phyloP scores from a whole-genome alignment of 1,139 yeast species.

The Scheffersomyces illinoinensis region DNA sequence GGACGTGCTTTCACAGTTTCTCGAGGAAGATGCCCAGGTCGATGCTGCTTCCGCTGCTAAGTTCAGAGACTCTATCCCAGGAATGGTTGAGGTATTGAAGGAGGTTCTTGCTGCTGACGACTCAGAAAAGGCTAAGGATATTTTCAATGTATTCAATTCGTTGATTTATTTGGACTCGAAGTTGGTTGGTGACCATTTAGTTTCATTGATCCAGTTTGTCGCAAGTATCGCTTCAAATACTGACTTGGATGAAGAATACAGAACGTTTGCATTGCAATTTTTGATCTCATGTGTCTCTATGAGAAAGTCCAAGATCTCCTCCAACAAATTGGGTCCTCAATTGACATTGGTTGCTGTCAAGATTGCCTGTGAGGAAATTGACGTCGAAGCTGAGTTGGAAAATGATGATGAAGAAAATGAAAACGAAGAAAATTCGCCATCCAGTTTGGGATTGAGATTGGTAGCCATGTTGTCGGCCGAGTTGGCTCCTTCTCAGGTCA shows the following conservation, averaged over 20 bases:
- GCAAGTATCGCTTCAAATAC: constrained; percentile 72
- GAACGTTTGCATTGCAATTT: constrained; percentile 84
- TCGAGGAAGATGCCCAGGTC: constrained; percentile 54
- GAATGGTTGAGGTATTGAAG: constrained; percentile 79
- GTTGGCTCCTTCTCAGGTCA: constrained; percentile 91
- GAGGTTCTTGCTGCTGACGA: constrained; percentile 74
- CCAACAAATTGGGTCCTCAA: constrained; percentile 77
- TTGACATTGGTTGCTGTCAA: constrained; percentile 73
- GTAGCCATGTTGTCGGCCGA: constrained; percentile 77
- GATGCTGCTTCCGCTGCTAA: constrained; percentile 52
- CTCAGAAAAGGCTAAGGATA: constrained; percentile 66
- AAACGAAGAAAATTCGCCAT: constrained; percentile 85
- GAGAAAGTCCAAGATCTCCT: constrained; percentile 59
- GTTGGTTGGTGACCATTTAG: constrained; percentile 75
- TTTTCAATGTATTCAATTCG: constrained; percentile 85
- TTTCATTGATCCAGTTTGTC: constrained; percentile 70
- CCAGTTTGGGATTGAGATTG: constrained; percentile 76
- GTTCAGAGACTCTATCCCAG: constrained; percentile 72
- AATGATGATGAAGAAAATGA: constrained; percentile 88
- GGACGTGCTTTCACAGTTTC: constrained; percentile 70
- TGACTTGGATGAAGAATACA: constrained; percentile 73
- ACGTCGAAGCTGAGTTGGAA: constrained; percentile 67
- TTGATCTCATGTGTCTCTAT: constrained; percentile 73
- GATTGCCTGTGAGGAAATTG: constrained; percentile 80
- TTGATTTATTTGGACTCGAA: constrained; percentile 74